These are phyloP conservation scores for Effrenium voratum DNA, from an alignment of 73 alveolate genomes.

Conservation along the genomic window DNA sequence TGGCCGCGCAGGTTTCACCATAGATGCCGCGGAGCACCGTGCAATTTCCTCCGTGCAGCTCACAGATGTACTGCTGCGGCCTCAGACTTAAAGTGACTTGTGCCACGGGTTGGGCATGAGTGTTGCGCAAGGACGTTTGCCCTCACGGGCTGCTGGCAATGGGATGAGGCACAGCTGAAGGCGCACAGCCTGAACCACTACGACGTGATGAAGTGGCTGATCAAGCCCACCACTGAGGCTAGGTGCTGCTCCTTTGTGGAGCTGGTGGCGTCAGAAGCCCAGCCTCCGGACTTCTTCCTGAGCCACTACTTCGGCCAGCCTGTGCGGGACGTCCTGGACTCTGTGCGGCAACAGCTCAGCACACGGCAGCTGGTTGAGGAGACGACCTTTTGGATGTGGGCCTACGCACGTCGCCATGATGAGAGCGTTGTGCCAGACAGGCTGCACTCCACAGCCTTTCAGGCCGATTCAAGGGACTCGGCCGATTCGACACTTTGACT, in stretches of 20 bases:
- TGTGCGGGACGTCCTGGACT: constrained; percentile 54
- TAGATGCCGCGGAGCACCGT: constrained; percentile 52
- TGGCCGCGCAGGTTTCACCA: not conserved
- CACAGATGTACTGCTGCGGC: constrained; percentile 24
- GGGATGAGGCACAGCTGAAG: constrained; percentile 8
- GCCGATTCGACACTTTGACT: not conserved
- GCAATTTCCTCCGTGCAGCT: constrained; percentile 44
- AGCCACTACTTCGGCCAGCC: constrained; percentile 78
- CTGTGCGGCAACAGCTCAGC: constrained; percentile 50
- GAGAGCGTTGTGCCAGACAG: constrained; percentile 40
- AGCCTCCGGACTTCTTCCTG: constrained; percentile 13
- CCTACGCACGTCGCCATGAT: constrained; percentile 66
- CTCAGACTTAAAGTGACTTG: not conserved
- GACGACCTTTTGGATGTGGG: constrained; percentile 50
- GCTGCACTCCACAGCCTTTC: constrained; percentile 27
- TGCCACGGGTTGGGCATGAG: not conserved
- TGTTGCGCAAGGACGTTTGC: constrained; percentile 47
- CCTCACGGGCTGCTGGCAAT: not conserved
- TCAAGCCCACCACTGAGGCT: not conserved
- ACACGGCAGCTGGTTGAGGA: constrained; percentile 36
- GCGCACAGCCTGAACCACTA: constrained; percentile 38
- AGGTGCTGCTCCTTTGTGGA: constrained; percentile 37
- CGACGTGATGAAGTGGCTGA: constrained; percentile 39
- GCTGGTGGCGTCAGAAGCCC: constrained; percentile 22
- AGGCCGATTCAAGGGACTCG: not conserved